Evolutionary conservation across 192 early-diverging fungal species (phyloP), one percentile per base, ranked within the genome.

Genomic region (Gigaspora rosea): DNA sequence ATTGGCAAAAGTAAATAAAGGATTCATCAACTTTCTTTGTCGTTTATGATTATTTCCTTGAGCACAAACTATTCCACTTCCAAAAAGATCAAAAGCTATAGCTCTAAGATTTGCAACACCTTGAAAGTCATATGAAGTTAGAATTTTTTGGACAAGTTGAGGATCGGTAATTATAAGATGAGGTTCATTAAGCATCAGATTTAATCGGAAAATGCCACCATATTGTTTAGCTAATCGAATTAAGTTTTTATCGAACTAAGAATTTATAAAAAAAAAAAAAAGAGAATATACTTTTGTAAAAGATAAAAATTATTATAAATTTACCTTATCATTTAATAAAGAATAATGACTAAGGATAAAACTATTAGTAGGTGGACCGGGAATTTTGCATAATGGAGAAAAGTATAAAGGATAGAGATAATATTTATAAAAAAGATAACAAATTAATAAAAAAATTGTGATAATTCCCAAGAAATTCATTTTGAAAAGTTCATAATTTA

Each of bases 1-100:
- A 7, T 82, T 74, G 33, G 78, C 59, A 65, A 82, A 68, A 12
- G 75, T 73, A 50, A 90, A 90, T 13, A 86, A 82, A 9, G 89
- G 89, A 62, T 88, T 86, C 12, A 90, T 59, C 83, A 89, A 82
- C 64, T 88, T 88, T 47, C 89, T 82, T 64, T 90, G 89, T 46
- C 76, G 76, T 58, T 66, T 71, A 76, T 90, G 89, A 9, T 35
- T 80, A 54, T 81, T 81, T 1, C 88, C 88, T 66, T 90, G 88
- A 8, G 85, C 81, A 7, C 89, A 73, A 33, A 90, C 50, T 10
- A 90, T 58, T n/a, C 88, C 88, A 41, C 79, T 62, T 32, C 89
- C 88, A 27, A 89, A 41, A 8, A 86, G 57, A 50, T 73, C 54
- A 2, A 76, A 63, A 22, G 86, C 52, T 16, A 65, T 64, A 5